Evolutionary conservation across 306 rosid genomes (phyloP).

Genomic region (Castanea mollissima): DNA sequence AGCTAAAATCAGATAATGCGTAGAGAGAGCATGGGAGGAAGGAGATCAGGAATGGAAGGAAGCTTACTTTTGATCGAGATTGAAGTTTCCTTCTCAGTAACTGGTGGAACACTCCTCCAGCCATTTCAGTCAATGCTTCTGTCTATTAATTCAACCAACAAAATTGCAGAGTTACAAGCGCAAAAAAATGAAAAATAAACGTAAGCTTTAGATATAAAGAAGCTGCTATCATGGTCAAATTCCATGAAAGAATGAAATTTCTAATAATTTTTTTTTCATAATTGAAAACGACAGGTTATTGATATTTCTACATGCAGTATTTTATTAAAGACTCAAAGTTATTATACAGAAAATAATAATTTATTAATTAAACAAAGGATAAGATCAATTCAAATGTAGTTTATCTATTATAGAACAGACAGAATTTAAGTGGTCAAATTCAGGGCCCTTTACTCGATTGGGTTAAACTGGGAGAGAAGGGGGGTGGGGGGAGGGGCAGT

Average conservation of each 20-base stretch:
- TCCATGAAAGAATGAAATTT: no score
- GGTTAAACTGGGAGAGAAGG: no score
- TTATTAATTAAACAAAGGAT: no score
- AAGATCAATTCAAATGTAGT: no score
- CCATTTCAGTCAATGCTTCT: constrained; percentile 60
- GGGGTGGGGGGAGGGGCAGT: neutral
- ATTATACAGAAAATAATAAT: no score
- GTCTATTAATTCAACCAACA: constrained; percentile 9
- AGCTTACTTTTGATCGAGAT: constrained; percentile 57
- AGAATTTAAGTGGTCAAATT: no score
- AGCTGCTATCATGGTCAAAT: neutral
- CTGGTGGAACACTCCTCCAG: constrained; percentile 77
- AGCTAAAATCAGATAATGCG: constrained; percentile 9
- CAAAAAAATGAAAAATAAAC: neutral
- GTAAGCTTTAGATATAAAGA: neutral
- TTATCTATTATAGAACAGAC: no score
- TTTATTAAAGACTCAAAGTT: no score
- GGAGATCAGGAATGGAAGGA: neutral
- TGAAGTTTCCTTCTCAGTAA: constrained; percentile 71
- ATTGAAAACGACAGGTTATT: no score
- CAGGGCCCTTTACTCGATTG: no score
- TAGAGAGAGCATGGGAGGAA: neutral
- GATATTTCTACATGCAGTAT: no score
- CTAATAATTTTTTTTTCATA: no score
- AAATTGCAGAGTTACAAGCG: neutral